Evolutionary conservation across 345 rosid species (phyloP).

Genomic region (Pugionium cornutum): DNA sequence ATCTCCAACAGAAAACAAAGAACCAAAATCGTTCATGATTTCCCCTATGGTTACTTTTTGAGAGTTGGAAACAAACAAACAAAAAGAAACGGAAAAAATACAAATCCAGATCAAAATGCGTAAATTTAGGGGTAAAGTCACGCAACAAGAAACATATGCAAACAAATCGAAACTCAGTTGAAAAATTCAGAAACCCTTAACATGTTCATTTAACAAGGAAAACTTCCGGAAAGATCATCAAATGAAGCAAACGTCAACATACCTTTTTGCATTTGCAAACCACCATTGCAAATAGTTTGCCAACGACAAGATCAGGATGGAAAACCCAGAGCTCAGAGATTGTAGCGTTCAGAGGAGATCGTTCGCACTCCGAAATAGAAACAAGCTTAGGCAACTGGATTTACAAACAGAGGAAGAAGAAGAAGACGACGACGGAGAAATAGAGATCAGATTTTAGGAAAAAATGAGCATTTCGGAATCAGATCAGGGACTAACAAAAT

Average conservation of each 20-base stretch:
- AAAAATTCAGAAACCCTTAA: slow-evolving; percentile 24
- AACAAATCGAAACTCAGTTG: neutral
- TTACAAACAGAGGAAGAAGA: neutral
- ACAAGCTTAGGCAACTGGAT: slow-evolving; percentile 10
- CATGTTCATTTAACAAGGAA: neutral
- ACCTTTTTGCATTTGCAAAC: slow-evolving; percentile 97
- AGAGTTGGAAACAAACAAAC: no score
- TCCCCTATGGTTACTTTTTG: neutral
- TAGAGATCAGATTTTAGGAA: neutral
- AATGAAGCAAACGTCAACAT: neutral
- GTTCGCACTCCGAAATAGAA: neutral
- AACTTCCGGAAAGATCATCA: neutral
- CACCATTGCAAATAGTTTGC: slow-evolving; percentile 58
- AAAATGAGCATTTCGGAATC: slow-evolving; percentile 9
- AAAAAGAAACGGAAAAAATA: no score
- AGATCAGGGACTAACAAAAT: slow-evolving; percentile 19
- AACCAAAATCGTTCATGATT: slow-evolving; percentile 3
- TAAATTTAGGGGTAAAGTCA: neutral
- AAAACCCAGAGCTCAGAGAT: slow-evolving; percentile 28
- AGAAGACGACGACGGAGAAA: neutral
- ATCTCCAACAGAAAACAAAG: neutral
- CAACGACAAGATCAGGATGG: slow-evolving; percentile 19
- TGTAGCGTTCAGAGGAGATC: slow-evolving; percentile 12
- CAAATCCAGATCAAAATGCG: neutral
- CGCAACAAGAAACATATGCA: slow-evolving; percentile 27